Base-by-base conservation (phyloP, 2,329 filamentous ascomycete species). In the Hymenoscyphus infarciens region DNA sequence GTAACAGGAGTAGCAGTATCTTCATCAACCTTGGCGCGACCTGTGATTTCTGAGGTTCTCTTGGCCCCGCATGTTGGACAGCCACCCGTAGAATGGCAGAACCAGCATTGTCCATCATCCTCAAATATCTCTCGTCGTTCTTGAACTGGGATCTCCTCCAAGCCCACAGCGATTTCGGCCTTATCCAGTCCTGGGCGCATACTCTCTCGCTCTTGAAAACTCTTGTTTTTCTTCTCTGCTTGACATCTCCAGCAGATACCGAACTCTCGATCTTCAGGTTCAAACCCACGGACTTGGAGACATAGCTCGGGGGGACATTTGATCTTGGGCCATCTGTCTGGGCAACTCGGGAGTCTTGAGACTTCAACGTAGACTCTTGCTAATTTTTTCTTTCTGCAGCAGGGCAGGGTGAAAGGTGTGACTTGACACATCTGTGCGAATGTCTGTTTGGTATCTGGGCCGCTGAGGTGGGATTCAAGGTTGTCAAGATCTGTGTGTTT, bases 221-320 rank as follows among this genome's bases (percentile, higher is more conserved):
- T 13, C 19, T 61, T 42, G 1, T 64, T 59, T 5, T 22, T 15
- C 11, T 2, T 3, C 10, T 59, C 29, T 33, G 68, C 68, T 52
- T 65, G 52, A 52, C 71, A 73, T 63, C 70, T 61, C 71, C 71
- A 73, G 61, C 71, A 73, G 3, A 25, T 53, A 10, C 65, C 70
- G 13, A 3, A 5, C 22, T 16, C 25, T 42, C 63, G 56, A 22
- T 62, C 10, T 39, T 67, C 59, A 11, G 62, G 55, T 3, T 64
- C 56, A 29, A 31, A 61, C 7, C 60, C 57, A 13, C 61, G 57
- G 16, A 66, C 25, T 52, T 67, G 61, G 5, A 72, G 60, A 60
- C 69, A 72, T 25, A 71, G 61, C 13, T 73, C 70, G 39, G 53
- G 33, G 4, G 68, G 68, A 33, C 72, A 73, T 63, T 71, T 73